phyloP scores from a whole-genome alignment of 148 eudicot species.

The Nepenthes mirabilis region DNA sequence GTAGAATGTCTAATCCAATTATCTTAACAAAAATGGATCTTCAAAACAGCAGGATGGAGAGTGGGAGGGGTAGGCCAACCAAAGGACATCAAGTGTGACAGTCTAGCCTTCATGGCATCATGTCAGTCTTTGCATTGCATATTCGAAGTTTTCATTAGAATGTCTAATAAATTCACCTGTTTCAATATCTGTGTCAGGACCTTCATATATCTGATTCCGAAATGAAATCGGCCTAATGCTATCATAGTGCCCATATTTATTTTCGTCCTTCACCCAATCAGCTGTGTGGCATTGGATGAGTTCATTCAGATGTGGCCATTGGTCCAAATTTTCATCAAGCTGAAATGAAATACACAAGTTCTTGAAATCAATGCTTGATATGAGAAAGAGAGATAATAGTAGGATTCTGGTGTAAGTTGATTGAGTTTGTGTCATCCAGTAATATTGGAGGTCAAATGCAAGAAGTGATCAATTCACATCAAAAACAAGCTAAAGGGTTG shows the following conservation, averaged over 20 bases:
- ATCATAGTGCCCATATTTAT: conserved; percentile 91
- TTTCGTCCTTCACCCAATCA: conserved; percentile 94
- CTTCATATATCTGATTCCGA: conserved; percentile 88
- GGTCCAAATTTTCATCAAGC: conserved; percentile 95
- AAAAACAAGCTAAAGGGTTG: background rate
- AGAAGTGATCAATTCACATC: background rate
- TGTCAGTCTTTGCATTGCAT: conserved; percentile 2
- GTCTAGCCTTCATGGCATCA: background rate
- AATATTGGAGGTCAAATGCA: background rate
- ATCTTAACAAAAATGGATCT: too few species aligned
- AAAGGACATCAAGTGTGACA: too few species aligned
- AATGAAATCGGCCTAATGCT: conserved; percentile 56
- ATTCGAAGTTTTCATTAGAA: conserved; percentile 1
- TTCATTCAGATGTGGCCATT: conserved; percentile 97
- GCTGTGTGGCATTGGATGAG: conserved; percentile 87
- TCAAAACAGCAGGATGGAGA: too few species aligned
- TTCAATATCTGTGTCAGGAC: conserved; percentile 97
- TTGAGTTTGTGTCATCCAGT: background rate
- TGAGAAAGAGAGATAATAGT: background rate
- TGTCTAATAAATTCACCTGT: conserved; percentile 41
- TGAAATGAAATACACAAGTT: conserved; percentile 13
- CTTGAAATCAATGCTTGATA: background rate
- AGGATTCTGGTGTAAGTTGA: background rate
- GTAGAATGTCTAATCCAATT: too few species aligned
- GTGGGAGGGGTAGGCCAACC: too few species aligned